Evolutionary conservation across 441 rosid genomes (phyloP).

Genomic region (Melastoma candidum): DNA sequence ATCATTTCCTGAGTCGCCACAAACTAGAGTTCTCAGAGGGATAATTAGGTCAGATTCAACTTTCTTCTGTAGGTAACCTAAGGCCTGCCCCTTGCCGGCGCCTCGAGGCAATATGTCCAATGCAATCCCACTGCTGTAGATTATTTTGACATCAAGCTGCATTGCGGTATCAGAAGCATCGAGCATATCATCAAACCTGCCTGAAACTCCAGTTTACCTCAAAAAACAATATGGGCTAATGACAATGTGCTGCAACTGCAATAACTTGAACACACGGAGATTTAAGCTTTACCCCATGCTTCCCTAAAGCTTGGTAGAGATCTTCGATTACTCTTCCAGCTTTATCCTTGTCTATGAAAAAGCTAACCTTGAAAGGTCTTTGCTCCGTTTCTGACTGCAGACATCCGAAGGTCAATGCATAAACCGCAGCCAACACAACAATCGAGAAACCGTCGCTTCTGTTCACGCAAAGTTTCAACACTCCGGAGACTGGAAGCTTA

Average conservation of each 20-base stretch:
- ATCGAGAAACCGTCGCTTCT: background rate
- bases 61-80: constrained; percentile 13
- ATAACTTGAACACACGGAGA: no score
- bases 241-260: no score
- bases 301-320: constrained; percentile 9
- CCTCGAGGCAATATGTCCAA: constrained; percentile 15
- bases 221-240: no score
- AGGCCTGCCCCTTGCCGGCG: constrained; percentile 17
- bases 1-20: constrained; percentile 20
- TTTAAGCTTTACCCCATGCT: constrained; percentile 14
- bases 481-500: background rate
- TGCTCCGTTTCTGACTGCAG: constrained; percentile 13
- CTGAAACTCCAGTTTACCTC: no score
- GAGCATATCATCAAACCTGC: background rate
- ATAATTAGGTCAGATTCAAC: constrained; percentile 2
- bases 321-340: constrained; percentile 6
- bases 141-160: constrained; percentile 17
- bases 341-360: constrained; percentile 12
- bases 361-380: constrained; percentile 19
- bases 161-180: background rate
- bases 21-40: constrained; percentile 14
- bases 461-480: background rate
- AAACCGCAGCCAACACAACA: background rate
- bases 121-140: constrained; percentile 16
- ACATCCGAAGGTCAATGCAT: background rate